Evolutionary conservation across 768 basidiomycete species (phyloP), one percentile per base, ranked within the genome.

Genomic region (Agaricus blazei): DNA sequence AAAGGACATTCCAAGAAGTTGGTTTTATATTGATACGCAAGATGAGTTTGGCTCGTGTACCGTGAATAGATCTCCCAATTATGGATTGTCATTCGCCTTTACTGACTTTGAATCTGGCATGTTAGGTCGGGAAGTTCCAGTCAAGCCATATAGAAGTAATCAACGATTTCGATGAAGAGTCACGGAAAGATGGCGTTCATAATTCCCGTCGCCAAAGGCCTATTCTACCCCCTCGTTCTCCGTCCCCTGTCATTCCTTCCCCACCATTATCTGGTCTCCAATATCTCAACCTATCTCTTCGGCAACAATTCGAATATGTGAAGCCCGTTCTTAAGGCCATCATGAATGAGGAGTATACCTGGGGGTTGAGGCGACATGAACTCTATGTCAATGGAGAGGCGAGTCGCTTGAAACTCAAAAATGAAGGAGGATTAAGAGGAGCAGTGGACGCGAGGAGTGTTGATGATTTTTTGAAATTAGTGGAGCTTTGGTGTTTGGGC

Each of bases 271-370:
- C 54, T 23, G 54, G 54, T 34, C 48, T 42, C n/a, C 41, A 24
- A 14, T 56, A 43, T 24, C 49, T 34, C n/a, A 34, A 50, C 24
- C 54, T 88, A 29, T 52, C 74, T 5, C 74, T 88, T 6, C 72
- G 72, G 19, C 68, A 79, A 38, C 87, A 91, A 59, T 80, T 92
- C 53, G 76, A 70, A 9, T 88, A 88, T 61, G 74, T 79, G 27
- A 88, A 85, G 58, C 82, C 82, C 1, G 73, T 90, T 12, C 68
- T 92, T 42, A 67, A 62, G 26, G 84, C 82, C 1, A 78, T 90
- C 31, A 65, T 91, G 34, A 76, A 75, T 34, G 78, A 78, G 31
- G 60, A 64, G 31, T 90, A 87, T 63, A 58, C 53, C 1, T 89
- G 90, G 1, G 79, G 81, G 2, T 63, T 58, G 53, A 60, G 61